phyloP scores from a whole-genome alignment of 805 yeast genomes.

The Debaryomyces tyrocola region DNA sequence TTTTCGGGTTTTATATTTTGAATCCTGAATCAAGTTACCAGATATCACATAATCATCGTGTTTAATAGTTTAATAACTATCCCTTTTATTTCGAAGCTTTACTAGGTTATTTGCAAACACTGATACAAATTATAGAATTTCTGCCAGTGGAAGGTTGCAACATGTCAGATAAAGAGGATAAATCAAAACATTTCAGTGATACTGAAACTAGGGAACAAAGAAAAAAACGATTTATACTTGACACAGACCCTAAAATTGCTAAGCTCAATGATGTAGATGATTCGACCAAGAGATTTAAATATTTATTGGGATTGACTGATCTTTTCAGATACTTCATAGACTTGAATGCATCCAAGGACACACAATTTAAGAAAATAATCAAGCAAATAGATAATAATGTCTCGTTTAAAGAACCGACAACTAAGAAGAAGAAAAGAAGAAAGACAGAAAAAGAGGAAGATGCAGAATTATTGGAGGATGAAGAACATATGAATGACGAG shows the following conservation, averaged over 20 bases:
- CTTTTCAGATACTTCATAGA: conserved; percentile 87
- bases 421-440: conserved; percentile 46
- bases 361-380: conserved; percentile 60
- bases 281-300: conserved; percentile 75
- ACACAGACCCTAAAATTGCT: conserved; percentile 58
- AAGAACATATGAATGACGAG: conserved; percentile 58
- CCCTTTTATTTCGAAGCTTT: no score
- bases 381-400: conserved; percentile 54
- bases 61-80: no score
- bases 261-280: conserved; percentile 54
- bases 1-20: no score
- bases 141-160: conserved; percentile 7
- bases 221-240: conserved; percentile 48
- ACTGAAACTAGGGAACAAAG: conserved; percentile 30
- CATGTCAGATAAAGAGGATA: conserved; percentile 2
- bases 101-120: no score
- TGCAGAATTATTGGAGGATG: conserved; percentile 84
- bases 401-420: conserved; percentile 32
- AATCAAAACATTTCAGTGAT: background rate
- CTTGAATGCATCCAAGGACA: conserved; percentile 76
- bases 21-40: no score
- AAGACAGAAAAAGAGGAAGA: conserved; percentile 96
- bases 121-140: no score
- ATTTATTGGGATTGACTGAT: conserved; percentile 79
- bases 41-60: no score